phyloP scores from a whole-genome alignment of 768 basidiomycete species.

The Russula dissimulans region DNA sequence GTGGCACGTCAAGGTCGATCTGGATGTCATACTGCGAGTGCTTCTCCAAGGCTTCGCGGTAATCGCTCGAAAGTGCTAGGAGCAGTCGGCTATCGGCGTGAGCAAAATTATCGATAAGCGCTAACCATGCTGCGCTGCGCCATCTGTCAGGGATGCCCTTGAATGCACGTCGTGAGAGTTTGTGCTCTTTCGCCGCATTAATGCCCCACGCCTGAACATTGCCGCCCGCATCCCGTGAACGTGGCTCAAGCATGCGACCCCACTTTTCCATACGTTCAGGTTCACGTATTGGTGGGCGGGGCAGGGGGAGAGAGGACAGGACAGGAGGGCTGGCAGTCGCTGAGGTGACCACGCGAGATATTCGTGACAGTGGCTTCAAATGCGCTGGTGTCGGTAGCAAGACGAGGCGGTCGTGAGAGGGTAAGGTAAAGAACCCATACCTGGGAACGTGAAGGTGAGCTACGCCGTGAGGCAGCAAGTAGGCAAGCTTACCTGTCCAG shows the following conservation, averaged over 20 bases:
- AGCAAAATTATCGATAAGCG: constrained; percentile 54
- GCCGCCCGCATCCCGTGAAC: constrained; percentile 60
- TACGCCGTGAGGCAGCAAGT: background rate
- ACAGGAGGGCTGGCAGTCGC: constrained; percentile 39
- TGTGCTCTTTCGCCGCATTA: constrained; percentile 52
- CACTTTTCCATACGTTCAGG: constrained; percentile 77
- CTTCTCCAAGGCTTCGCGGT: constrained; percentile 58
- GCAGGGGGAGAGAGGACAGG: constrained; percentile 37
- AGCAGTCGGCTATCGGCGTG: constrained; percentile 39
- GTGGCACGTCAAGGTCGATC: constrained; percentile 94
- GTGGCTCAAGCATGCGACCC: constrained; percentile 79
- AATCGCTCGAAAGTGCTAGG: constrained; percentile 37
- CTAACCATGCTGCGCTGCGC: constrained; percentile 87
- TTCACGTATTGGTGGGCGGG: constrained; percentile 50
- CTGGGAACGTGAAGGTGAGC: constrained; percentile 32
- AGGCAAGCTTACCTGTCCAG: constrained; percentile 70
- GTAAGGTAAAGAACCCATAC: constrained; percentile 83
- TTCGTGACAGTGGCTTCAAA: constrained; percentile 44
- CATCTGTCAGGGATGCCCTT: constrained; percentile 97
- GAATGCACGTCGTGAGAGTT: constrained; percentile 69
- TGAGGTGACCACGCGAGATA: constrained; percentile 27
- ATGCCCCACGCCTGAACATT: constrained; percentile 71
- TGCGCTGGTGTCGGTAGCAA: constrained; percentile 56
- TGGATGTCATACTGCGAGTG: constrained; percentile 91
- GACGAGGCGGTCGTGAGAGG: constrained; percentile 79